Evolutionary conservation across 176 grass and related monocot genomes (phyloP).

Genomic region (Carex scoparia): DNA sequence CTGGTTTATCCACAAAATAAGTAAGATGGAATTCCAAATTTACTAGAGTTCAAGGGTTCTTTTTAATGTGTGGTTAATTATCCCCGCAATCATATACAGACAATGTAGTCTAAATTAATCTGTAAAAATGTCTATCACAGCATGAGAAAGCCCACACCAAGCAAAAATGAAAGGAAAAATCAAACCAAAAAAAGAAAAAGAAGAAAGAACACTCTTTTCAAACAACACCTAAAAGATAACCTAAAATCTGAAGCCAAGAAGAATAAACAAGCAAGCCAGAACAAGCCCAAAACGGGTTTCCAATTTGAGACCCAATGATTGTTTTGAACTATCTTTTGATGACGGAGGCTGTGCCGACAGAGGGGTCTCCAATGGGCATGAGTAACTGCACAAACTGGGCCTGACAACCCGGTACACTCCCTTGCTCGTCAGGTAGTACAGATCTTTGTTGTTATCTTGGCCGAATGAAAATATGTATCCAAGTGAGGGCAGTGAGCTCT

Average conservation of each 20-base stretch:
- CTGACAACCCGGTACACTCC: slow-evolving; percentile 81
- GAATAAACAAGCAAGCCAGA: background rate
- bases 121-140: background rate
- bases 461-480: slow-evolving; percentile 80
- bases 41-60: background rate
- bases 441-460: slow-evolving; percentile 65
- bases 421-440: slow-evolving; percentile 66
- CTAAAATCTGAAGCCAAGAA: slow-evolving; percentile 21
- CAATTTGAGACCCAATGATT: slow-evolving; percentile 5
- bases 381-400: slow-evolving; percentile 50
- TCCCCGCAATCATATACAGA: background rate
- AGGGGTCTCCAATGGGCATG: slow-evolving; percentile 49
- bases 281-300: background rate
- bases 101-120: slow-evolving; percentile 2
- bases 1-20: slow-evolving; percentile 68
- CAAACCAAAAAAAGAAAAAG: too few species aligned
- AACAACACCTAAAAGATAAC: background rate
- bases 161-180: background rate
- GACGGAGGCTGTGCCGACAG: slow-evolving; percentile 6
- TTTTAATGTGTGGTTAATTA: background rate
- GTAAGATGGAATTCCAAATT: background rate
- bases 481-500: slow-evolving; percentile 60
- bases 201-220: background rate
- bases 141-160: background rate
- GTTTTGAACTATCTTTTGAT: background rate